phyloP scores from a whole-genome alignment of 805 yeast species.

The Barnettozyma vustinii region DNA sequence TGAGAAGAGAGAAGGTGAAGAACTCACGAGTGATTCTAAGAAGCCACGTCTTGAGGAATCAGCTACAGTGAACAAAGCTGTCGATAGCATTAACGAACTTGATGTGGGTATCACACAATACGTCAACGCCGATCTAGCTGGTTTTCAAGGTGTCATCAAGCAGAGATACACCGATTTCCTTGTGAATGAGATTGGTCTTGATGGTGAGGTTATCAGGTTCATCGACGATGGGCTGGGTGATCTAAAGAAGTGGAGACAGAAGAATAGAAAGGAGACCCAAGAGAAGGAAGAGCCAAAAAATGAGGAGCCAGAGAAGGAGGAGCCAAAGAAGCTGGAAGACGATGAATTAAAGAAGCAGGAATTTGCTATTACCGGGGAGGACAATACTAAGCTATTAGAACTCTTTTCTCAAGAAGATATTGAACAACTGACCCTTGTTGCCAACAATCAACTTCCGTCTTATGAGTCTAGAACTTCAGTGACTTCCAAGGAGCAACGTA shows the following conservation, averaged over 20 bases:
- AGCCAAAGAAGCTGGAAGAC: slow-evolving; percentile 21
- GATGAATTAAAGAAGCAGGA: slow-evolving; percentile 13
- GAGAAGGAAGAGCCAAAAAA: slow-evolving; percentile 9
- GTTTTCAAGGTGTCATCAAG: slow-evolving; percentile 77
- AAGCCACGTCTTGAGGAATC: slow-evolving; percentile 2
- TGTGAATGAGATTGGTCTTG: slow-evolving; percentile 76
- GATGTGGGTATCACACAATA: slow-evolving; percentile 88
- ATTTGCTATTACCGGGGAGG: slow-evolving; percentile 41
- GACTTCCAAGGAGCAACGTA: slow-evolving; percentile 67
- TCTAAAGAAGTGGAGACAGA: slow-evolving; percentile 40
- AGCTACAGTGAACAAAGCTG: not conserved
- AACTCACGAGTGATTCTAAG: slow-evolving; percentile 6
- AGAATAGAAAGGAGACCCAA: slow-evolving; percentile 17
- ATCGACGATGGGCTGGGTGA: slow-evolving; percentile 63
- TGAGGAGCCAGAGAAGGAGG: not conserved
- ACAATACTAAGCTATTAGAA: slow-evolving; percentile 42
- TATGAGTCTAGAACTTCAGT: slow-evolving; percentile 54
- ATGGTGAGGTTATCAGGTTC: slow-evolving; percentile 70
- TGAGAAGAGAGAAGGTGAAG: slow-evolving; percentile 14
- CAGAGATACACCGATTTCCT: slow-evolving; percentile 90
- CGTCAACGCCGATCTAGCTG: slow-evolving; percentile 46
- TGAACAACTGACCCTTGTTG: slow-evolving; percentile 4
- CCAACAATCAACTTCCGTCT: slow-evolving; percentile 38
- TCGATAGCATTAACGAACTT: slow-evolving; percentile 50
- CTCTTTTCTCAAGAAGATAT: slow-evolving; percentile 53